These are phyloP conservation scores for Solanum chilense DNA, from an alignment of 257 asterid genomes.

Conservation along the genomic window DNA sequence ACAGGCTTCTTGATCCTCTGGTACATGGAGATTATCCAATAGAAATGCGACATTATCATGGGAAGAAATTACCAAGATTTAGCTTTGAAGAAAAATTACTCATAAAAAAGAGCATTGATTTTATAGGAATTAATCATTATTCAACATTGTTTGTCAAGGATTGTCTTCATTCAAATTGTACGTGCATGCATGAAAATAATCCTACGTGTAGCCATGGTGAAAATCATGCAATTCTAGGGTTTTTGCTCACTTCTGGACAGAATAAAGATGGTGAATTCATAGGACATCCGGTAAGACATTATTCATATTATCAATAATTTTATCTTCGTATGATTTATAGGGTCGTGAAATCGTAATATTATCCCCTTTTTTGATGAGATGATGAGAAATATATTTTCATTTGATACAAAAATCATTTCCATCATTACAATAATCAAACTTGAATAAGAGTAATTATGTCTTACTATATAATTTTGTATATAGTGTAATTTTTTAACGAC, in stretches of 20 bases:
- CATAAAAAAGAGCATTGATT: conserved; percentile 45
- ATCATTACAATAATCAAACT: neutral
- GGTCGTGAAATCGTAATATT: neutral
- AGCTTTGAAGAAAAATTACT: conserved; percentile 34
- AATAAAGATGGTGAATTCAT: conserved; percentile 42
- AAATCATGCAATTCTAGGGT: conserved; percentile 45
- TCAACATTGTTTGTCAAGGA: conserved; percentile 50
- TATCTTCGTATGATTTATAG: neutral
- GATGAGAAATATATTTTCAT: neutral
- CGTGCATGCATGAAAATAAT: conserved; percentile 15
- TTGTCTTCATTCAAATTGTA: conserved; percentile 42
- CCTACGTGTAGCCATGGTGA: conserved; percentile 27
- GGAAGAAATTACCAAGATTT: conserved; percentile 45
- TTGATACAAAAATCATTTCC: neutral
- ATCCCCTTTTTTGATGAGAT: neutral
- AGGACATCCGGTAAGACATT: conserved; percentile 50
- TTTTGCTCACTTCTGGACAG: conserved; percentile 17
- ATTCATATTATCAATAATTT: neutral
- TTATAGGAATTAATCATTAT: conserved; percentile 68
- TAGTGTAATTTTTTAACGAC: neutral
- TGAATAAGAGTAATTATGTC: neutral
- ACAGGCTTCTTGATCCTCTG: conserved; percentile 61
- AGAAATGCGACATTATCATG: conserved; percentile 51
- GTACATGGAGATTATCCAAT: conserved; percentile 69
- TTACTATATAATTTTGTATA: neutral